These are phyloP conservation scores for Turnera subulata DNA, from an alignment of 345 rosid genomes.

Conservation along the genomic window DNA sequence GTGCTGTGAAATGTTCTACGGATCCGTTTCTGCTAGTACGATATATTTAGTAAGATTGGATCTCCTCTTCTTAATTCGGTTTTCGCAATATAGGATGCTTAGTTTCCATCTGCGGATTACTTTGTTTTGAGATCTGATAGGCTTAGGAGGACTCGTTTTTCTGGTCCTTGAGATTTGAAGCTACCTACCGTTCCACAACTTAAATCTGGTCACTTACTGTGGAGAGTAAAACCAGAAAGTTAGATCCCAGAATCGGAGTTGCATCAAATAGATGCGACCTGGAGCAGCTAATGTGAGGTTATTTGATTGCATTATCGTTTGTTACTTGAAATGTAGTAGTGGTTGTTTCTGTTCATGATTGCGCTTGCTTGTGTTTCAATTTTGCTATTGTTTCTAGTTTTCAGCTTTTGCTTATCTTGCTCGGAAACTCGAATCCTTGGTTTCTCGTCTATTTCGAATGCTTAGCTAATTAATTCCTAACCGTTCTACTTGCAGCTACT, in stretches of 20 bases:
- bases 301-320: background rate
- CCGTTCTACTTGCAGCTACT: slow-evolving; percentile 43
- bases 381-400: background rate
- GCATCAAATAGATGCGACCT: too few species aligned
- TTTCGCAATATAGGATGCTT: background rate
- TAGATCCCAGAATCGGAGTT: too few species aligned
- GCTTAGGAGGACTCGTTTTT: background rate
- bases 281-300: background rate
- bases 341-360: background rate
- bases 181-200: too few species aligned
- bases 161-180: background rate
- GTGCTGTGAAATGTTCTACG: background rate
- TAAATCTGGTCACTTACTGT: too few species aligned
- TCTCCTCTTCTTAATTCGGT: background rate
- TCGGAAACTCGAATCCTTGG: background rate
- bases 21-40: background rate
- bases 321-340: background rate
- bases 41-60: background rate
- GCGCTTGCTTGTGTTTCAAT: background rate
- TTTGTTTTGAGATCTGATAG: background rate
- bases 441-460: background rate
- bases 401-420: background rate
- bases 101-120: background rate
- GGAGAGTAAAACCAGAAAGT: too few species aligned
- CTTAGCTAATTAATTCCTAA: background rate